Evolutionary conservation across 306 rosid genomes (phyloP).

Genomic region (barrel medic (Medicago truncatula)): MtrunA17r5.0-ANR NC_053048.1:31353001-31353500

Average conservation of each 20-base stretch:
- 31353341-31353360: not conserved
- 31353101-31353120: constrained; percentile 28
- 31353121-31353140: constrained; percentile 35
- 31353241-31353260: constrained; percentile 9
- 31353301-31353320: constrained; percentile 9
- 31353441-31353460: constrained; percentile 4
- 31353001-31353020: constrained; percentile 50
- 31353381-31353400: not conserved
- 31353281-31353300: constrained; percentile 13
- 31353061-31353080: constrained; percentile 56
- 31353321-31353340: not conserved
- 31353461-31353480: constrained; percentile 1
- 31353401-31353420: constrained; percentile 17
- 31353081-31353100: constrained; percentile 47
- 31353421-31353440: not conserved
- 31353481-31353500: not conserved
- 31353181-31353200: constrained; percentile 4
- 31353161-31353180: not conserved
- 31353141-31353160: not conserved
- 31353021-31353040: constrained; percentile 53
- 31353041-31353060: constrained; percentile 52
- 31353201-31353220: constrained; percentile 31
- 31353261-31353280: not conserved
- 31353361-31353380: not conserved
- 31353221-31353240: constrained; percentile 43